Evolutionary conservation across 129 eudicot genomes (phyloP).

Genomic region (Kitagawia praeruptora): DNA sequence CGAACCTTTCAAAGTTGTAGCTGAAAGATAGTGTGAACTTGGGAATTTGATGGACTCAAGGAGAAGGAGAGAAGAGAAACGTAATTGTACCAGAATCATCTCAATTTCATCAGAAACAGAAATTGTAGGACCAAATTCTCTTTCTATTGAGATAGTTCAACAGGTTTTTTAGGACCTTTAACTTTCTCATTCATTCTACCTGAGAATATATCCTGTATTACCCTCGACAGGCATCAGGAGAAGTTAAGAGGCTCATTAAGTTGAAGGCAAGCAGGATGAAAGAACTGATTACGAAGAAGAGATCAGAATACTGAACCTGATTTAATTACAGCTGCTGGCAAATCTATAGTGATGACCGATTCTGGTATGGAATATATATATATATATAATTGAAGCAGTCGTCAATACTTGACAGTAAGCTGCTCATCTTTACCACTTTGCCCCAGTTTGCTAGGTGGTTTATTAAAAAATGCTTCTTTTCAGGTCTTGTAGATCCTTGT

Average conservation of each 20-base stretch:
- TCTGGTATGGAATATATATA: conserved; percentile 41
- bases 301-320: conserved; percentile 78
- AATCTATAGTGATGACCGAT: conserved; percentile 75
- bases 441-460: neutral
- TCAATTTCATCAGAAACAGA: conserved; percentile 47
- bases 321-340: conserved; percentile 68
- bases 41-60: conserved; percentile 82
- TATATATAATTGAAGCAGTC: neutral
- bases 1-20: conserved; percentile 31
- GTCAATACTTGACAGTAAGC: neutral
- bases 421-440: neutral
- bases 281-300: conserved; percentile 68
- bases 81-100: conserved; percentile 39
- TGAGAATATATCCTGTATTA: neutral
- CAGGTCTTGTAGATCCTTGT: conserved; percentile 77
- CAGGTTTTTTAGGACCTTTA: conserved; percentile 37
- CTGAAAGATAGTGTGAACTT: conserved; percentile 65
- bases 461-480: conserved; percentile 6
- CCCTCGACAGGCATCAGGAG: conserved; percentile 49
- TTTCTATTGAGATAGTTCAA: conserved; percentile 60
- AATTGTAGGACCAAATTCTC: conserved; percentile 49
- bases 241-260: conserved; percentile 75
- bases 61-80: conserved; percentile 48
- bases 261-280: conserved; percentile 86
- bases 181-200: neutral